phyloP scores from a whole-genome alignment of 345 rosid genomes.

The Euphorbia peplus region DNA sequence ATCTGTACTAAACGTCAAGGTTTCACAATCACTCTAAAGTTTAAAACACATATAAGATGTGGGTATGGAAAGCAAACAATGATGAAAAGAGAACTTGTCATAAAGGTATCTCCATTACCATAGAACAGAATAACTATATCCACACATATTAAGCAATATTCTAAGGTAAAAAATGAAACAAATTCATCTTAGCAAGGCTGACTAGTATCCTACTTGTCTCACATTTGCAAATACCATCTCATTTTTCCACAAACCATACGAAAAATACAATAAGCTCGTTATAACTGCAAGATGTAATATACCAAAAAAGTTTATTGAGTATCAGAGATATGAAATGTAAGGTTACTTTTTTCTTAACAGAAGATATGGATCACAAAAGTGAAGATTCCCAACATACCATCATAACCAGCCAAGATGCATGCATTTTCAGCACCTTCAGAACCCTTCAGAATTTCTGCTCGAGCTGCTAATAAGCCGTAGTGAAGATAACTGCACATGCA shows the following conservation, averaged over 20 bases:
- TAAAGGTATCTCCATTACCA: not conserved
- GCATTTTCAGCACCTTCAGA: constrained; percentile 70
- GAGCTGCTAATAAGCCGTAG: constrained; percentile 93
- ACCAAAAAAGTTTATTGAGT: not conserved
- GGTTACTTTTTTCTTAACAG: not conserved
- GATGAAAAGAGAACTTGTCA: not conserved
- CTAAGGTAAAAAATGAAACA: not conserved
- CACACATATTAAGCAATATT: not conserved
- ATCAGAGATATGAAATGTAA: not conserved
- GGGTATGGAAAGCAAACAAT: not conserved
- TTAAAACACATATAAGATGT: constrained; percentile 3
- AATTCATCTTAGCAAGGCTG: not conserved
- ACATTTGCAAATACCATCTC: not conserved
- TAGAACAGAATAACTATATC: too few relatives aligned
- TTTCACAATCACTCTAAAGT: not conserved
- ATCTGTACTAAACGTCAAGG: not conserved
- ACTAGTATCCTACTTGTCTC: not conserved
- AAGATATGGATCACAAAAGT: not conserved
- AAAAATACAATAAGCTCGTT: not conserved
- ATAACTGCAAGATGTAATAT: not conserved
- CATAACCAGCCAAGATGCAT: constrained; percentile 72
- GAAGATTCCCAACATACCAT: constrained; percentile 46
- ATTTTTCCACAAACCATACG: not conserved
- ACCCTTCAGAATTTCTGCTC: constrained; percentile 80
- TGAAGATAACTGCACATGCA: constrained; percentile 68